A percentile compares a stretch with the other conserved stretches of the same genome.
phyloP scores from a whole-genome alignment of 1,139 yeast species.

The Nakaseomyces nivariensis region DNA sequence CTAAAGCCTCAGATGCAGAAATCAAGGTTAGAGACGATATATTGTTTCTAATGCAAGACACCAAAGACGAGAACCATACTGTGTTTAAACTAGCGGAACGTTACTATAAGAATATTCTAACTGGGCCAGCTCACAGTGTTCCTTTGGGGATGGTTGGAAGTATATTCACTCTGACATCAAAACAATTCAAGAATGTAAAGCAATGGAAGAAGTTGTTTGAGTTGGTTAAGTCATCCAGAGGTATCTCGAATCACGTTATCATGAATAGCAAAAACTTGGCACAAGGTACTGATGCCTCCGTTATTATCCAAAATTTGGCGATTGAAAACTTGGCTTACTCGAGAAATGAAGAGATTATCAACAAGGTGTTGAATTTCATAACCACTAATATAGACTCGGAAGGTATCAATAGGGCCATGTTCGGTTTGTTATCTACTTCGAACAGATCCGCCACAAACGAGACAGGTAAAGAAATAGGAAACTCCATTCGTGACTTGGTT shows the following conservation, averaged over 20 bases:
- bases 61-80: slow-evolving; percentile 14
- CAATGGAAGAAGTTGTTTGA: slow-evolving; percentile 50
- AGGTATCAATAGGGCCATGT: slow-evolving; percentile 43
- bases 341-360: slow-evolving; percentile 36
- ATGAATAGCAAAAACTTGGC: slow-evolving; percentile 4
- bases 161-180: slow-evolving; percentile 30
- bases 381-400: slow-evolving; percentile 44
- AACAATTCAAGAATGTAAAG: slow-evolving; percentile 33
- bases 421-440: slow-evolving; percentile 38
- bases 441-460: slow-evolving; percentile 5
- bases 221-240: slow-evolving; percentile 40
- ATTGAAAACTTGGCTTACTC: slow-evolving; percentile 45
- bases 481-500: slow-evolving; percentile 22
- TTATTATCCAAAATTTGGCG: slow-evolving; percentile 41
- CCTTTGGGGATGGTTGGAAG: slow-evolving; percentile 40
- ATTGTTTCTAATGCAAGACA: not conserved
- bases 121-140: slow-evolving; percentile 41
- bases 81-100: slow-evolving; percentile 32
- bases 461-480: slow-evolving; percentile 9
- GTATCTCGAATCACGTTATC: slow-evolving; percentile 22
- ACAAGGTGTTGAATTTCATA: slow-evolving; percentile 47
- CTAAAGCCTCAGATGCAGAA: not conserved
- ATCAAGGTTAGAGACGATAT: slow-evolving; percentile 3
- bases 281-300: slow-evolving; percentile 14
- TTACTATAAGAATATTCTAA: slow-evolving; percentile 38